phyloP scores from a whole-genome alignment of 169 alveolate genomes.

The Plasmodium adleri region DNA sequence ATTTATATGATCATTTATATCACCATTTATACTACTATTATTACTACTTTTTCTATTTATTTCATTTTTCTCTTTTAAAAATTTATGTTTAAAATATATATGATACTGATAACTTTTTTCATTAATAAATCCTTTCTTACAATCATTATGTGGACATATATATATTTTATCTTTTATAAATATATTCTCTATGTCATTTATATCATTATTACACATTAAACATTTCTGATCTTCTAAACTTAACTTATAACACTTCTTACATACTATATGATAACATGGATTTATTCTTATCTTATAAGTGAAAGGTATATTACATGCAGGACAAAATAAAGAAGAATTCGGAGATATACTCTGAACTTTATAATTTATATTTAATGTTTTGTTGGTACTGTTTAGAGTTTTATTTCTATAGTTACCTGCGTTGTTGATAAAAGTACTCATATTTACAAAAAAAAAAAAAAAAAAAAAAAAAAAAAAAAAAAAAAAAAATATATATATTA shows the following conservation, averaged over 20 bases:
- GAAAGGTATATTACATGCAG: slow-evolving; percentile 33
- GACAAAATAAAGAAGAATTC: slow-evolving; percentile 22
- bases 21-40: background rate
- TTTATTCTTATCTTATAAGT: slow-evolving; percentile 35
- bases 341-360: slow-evolving; percentile 4
- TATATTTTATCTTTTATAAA: slow-evolving; percentile 31
- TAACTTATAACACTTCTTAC: slow-evolving; percentile 35
- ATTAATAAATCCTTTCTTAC: slow-evolving; percentile 52
- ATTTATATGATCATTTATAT: background rate
- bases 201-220: slow-evolving; percentile 20
- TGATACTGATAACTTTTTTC: slow-evolving; percentile 39
- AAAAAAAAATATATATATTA: background rate
- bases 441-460: background rate
- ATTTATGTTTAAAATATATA: slow-evolving; percentile 47
- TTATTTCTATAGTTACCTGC: slow-evolving; percentile 30
- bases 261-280: slow-evolving; percentile 52
- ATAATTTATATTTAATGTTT: slow-evolving; percentile 40
- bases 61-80: slow-evolving; percentile 13
- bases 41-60: background rate
- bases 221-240: slow-evolving; percentile 34
- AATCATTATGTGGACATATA: slow-evolving; percentile 49
- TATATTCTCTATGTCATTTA: slow-evolving; percentile 41
- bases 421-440: slow-evolving; percentile 22
- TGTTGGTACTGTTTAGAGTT: slow-evolving; percentile 13
- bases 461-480: background rate